Evolutionary conservation across 345 rosid genomes (phyloP).

Genomic region (Noccaea bulbosa): DNA sequence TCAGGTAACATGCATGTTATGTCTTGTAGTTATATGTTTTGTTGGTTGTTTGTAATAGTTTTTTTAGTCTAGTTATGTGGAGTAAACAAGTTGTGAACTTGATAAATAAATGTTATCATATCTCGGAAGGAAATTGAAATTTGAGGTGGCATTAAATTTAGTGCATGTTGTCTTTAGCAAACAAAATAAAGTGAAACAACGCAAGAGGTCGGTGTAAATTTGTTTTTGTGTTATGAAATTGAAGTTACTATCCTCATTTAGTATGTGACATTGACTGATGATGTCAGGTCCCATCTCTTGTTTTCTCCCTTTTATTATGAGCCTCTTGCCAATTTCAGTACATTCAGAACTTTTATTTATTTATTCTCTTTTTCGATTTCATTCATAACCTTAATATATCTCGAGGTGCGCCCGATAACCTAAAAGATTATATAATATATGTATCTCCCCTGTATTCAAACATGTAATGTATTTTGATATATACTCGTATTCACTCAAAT

Average conservation of each 20-base stretch:
- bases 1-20: background rate
- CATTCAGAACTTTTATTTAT: background rate
- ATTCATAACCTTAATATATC: background rate
- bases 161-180: conserved; percentile 13
- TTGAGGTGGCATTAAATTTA: conserved; percentile 29
- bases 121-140: background rate
- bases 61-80: background rate
- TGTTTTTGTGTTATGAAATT: conserved; percentile 25
- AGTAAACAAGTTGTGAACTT: background rate
- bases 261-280: conserved; percentile 37
- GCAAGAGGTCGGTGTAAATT: conserved; percentile 31
- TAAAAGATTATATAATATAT: background rate
- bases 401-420: conserved; percentile 6
- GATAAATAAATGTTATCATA: background rate
- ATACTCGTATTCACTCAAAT: background rate
- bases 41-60: background rate
- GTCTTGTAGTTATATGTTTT: background rate
- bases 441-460: background rate
- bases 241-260: conserved; percentile 40
- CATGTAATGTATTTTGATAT: background rate
- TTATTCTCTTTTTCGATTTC: conserved; percentile 11
- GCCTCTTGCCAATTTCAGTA: conserved; percentile 29
- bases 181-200: conserved; percentile 26
- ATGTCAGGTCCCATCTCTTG: conserved; percentile 40
- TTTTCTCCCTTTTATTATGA: conserved; percentile 24